phyloP scores from a whole-genome alignment of 2,329 filamentous ascomycete species.

The Zymoseptoria crescenta region DNA sequence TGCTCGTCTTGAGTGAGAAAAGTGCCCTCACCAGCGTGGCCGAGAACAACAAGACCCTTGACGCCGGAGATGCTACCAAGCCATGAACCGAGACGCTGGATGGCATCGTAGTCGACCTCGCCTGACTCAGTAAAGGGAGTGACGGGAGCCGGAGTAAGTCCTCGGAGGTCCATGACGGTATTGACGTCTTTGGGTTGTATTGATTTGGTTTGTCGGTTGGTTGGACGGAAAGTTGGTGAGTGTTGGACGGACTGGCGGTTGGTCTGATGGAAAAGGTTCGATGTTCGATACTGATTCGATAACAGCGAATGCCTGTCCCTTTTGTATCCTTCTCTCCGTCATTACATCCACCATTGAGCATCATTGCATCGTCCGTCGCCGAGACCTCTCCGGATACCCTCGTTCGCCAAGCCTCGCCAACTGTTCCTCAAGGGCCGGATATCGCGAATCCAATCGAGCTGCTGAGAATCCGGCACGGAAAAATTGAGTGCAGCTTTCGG shows the following conservation, averaged over 20 bases:
- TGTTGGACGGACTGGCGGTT: neutral
- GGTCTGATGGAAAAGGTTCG: neutral
- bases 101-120: slow-evolving; percentile 44
- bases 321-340: neutral
- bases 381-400: neutral
- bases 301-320: neutral
- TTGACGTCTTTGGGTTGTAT: neutral
- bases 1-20: slow-evolving; percentile 47
- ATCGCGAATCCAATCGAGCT: neutral
- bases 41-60: slow-evolving; percentile 47
- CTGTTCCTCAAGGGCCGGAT: neutral
- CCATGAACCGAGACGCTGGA: slow-evolving; percentile 47
- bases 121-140: slow-evolving; percentile 46
- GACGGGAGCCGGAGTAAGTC: slow-evolving; percentile 45
- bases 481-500: neutral
- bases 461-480: neutral
- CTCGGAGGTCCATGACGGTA: slow-evolving; percentile 38
- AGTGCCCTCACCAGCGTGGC: slow-evolving; percentile 49
- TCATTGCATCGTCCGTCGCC: neutral
- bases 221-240: neutral
- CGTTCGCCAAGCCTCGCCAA: neutral
- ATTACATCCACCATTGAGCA: neutral
- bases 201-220: neutral
- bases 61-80: slow-evolving; percentile 45
- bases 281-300: neutral